Base-by-base conservation (phyloP, 768 basidiomycete species). In the Leucosporidium scottii region DNA sequence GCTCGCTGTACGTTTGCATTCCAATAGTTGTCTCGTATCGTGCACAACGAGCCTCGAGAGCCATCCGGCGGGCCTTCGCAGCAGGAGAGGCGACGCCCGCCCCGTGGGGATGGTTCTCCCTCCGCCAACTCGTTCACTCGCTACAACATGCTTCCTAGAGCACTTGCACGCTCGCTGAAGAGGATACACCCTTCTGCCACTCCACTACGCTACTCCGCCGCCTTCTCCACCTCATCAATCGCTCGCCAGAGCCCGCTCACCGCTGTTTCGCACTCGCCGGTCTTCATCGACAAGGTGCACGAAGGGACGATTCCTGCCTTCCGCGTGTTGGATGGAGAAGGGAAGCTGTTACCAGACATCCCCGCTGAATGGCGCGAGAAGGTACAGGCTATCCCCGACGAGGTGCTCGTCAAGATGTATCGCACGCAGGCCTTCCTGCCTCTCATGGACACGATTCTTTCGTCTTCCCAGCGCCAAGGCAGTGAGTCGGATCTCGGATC, bases 391-490 rank as follows among this genome's bases (percentile, higher is more conserved):
- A 75, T 78, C 56, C 68, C 72, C 23, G 72, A 74, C 48, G 74
- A 75, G 28, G 74, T 76, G 61, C 72, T 76, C 21, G 47, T 77
- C 12, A 58, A 67, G 59, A 86, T 86, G 68, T 93, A 90, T 74
- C 86, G 88, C 77, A 80, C 86, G 65, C 91, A 91, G 88, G 83
- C 84, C 64, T 81, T 90, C 36, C 79, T 91, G 63, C 59, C 63
- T 3, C 56, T 58, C 25, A 31, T 64, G 76, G 93, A 96, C 79
- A 92, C 86, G 72, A 81, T 94, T 47, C 82, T 97, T 21, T 90
- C 92, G 79, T 93, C 93, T 73, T 86, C 93, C 13, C 93, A 97
- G 76, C 85, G 93, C 12, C 93, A 97, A 78, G 93, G 93, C 31
- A 79, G 92, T 44, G 60, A 66, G 72, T 58, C 71, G 67, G 25